Evolutionary conservation across 768 basidiomycete species (phyloP), one percentile per base, ranked within the genome.

Genomic region (Leucocoprinus birnbaumii): DNA sequence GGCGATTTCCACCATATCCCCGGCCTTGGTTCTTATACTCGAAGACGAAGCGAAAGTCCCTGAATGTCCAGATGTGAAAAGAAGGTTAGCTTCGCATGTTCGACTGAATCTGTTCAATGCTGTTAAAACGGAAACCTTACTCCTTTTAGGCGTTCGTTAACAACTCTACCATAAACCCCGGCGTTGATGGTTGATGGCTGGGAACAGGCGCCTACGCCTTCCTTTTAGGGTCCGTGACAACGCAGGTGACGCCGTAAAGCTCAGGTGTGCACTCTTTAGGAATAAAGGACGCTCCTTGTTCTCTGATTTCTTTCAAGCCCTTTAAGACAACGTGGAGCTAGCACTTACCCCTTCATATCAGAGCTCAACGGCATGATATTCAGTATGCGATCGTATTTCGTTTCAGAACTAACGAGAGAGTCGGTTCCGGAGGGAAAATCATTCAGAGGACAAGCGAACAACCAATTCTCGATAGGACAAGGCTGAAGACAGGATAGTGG

Each of bases 81-180:
- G 45, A 43, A 35, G 51, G 25, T 26, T 52, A 21, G 50, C 45
- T 27, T 42, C 37, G 34, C 51, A 5, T 35, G 43, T 45, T 19
- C 13, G n/a, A 42, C 27, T 47, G 19, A 38, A 38, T 38, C 14
- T 35, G 14, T 14, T 6, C 38, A 38, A 16, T n/a, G 31, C 38
- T 44, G 42, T 21, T 53, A 42, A 53, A 44, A 35, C 9, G 51
- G 42, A 53, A 25, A 45, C 18, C 27, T 53, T 44, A 53, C 44
- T 38, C 51, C 51, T 44, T 44, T 35, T 18, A 24, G 31, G 14
- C 43, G 11, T 25, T 46, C 24, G 18, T 53, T 53, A 31, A 11
- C 14, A 44, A 45, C 51, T 53, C 34, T 44, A 13, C 18, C 8
- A 45, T 45, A 27, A 24, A 35, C 31, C 27, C 51, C 42, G 27